phyloP scores from a whole-genome alignment of 371 early-diverging fungal genomes.

The Rhizopus sp. region DNA sequence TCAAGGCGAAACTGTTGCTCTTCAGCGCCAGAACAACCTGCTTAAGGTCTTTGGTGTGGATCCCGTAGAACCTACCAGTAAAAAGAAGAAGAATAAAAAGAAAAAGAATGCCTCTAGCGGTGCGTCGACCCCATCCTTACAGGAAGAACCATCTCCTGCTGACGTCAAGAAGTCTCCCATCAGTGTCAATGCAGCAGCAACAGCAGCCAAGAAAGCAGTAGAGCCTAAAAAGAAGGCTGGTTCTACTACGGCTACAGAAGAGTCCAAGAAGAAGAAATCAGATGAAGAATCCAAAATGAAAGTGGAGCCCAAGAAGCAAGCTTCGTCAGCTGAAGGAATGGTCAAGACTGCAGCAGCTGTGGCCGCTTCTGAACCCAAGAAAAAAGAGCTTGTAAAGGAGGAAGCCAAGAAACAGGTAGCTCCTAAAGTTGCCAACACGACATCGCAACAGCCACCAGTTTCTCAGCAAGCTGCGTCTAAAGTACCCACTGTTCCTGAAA shows the following conservation, averaged over 20 bases:
- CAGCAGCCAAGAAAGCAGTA: not conserved
- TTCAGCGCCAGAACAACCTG: conserved; percentile 67
- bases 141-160: not conserved
- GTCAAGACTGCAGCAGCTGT: too few species aligned
- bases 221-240: not conserved
- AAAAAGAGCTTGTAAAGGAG: not conserved
- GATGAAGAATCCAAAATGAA: not conserved
- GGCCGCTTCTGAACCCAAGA: not conserved
- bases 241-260: not conserved
- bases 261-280: conserved; percentile 1
- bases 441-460: not conserved
- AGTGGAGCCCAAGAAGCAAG: not conserved
- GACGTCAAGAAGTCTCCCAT: conserved; percentile 1
- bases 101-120: conserved; percentile 27
- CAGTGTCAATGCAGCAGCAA: not conserved
- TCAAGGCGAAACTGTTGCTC: conserved; percentile 67
- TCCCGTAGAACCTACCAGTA: conserved; percentile 4
- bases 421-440: not conserved
- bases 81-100: conserved; percentile 54
- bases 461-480: not conserved
- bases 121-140: conserved; percentile 10
- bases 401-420: not conserved
- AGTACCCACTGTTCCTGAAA: conserved; percentile 4
- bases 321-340: too few species aligned
- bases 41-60: conserved; percentile 57